Percentiles rank a stretch among this genome's conserved stretches.
Conservation (phyloP, 257 asterid genomes). For the Solanum megistacrolobum region DNA sequence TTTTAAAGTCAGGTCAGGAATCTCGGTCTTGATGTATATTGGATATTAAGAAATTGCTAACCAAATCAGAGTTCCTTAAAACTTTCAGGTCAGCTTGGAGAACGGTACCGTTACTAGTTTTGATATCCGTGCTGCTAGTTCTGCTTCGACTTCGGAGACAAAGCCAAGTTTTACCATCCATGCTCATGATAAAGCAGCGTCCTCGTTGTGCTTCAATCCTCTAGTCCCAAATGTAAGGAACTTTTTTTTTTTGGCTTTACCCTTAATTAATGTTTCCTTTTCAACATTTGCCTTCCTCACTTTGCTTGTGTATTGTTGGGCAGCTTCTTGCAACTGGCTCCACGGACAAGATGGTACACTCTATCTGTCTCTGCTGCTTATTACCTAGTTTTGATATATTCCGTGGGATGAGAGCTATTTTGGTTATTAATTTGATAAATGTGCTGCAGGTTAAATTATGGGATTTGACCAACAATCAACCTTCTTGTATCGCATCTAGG, state of each 20-base stretch:
- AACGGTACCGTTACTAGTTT: constrained; percentile 73
- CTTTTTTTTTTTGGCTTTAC: neutral
- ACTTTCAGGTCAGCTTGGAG: constrained; percentile 77
- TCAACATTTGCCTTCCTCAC: neutral
- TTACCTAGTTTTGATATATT: neutral
- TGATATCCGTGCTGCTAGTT: constrained; percentile 60
- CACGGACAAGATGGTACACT: constrained; percentile 63
- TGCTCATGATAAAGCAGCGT: constrained; percentile 89
- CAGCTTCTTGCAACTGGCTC: constrained; percentile 97
- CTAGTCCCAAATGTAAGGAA: constrained; percentile 50
- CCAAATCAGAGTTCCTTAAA: neutral
- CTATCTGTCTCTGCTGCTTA: neutral
- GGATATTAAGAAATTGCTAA: neutral
- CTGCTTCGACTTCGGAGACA: constrained; percentile 32
- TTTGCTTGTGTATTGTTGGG: constrained; percentile 1
- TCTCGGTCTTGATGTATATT: neutral
- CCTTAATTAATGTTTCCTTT: neutral
- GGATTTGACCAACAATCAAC: constrained; percentile 68
- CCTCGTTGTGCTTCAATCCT: constrained; percentile 50
- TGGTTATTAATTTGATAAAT: neutral
- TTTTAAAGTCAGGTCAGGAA: neutral
- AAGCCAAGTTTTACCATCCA: constrained; percentile 74
- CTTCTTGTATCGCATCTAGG: constrained; percentile 44
- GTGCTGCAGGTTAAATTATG: constrained; percentile 75
- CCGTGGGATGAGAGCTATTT: neutral